Evolutionary conservation across 202 grass and related monocot species (phyloP).

Genomic region (Brachypodium distachyon): DNA sequence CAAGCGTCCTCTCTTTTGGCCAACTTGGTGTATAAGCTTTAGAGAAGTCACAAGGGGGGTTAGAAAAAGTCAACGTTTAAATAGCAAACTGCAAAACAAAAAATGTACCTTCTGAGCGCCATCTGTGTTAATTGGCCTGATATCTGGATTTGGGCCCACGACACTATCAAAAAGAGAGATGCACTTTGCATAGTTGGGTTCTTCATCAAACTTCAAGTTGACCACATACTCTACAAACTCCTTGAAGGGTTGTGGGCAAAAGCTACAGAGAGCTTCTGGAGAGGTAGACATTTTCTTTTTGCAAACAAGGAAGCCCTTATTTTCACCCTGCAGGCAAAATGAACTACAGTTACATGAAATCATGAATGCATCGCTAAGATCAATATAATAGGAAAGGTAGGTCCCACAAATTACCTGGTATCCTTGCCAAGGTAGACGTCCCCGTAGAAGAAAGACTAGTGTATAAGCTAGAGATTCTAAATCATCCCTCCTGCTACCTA

Average conservation of each 20-base stretch:
- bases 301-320: conserved; percentile 96
- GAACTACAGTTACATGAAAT: conserved; percentile 12
- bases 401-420: conserved; percentile 59
- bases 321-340: conserved; percentile 67
- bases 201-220: conserved; percentile 98
- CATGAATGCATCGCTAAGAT: conserved; percentile 29
- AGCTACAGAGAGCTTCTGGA: conserved; percentile 78
- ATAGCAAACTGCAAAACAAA: not conserved
- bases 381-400: not conserved
- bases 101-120: conserved; percentile 93
- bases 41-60: conserved; percentile 46
- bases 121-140: conserved; percentile 97
- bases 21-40: conserved; percentile 94
- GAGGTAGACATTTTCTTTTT: conserved; percentile 99
- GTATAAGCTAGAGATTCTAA: conserved; percentile 99
- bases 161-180: conserved; percentile 89
- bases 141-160: conserved; percentile 89
- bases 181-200: conserved; percentile 95
- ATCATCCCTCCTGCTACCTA: conserved; percentile 95
- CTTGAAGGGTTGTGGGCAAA: conserved; percentile 79
- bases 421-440: conserved; percentile 97
- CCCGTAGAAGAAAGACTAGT: conserved; percentile 88
- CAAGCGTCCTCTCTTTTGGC: conserved; percentile 90
- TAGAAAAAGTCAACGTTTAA: conserved; percentile 32
- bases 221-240: conserved; percentile 97